Conservation (phyloP, 139 green algal species). For the Diplosphaera chodatii region DNA sequence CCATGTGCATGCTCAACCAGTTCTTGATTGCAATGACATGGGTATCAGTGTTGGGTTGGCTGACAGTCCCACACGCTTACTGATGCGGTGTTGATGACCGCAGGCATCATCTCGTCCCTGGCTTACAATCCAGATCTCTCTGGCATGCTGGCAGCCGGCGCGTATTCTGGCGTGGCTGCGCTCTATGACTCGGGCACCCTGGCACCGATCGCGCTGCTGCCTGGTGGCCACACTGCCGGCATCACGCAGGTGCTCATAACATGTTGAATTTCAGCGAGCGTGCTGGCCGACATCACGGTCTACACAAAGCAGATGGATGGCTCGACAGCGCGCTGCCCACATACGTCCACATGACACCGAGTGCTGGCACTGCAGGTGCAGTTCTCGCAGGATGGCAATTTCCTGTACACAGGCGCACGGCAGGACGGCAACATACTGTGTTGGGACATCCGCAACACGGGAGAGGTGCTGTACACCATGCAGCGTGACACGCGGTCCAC, state of each 20-base stretch:
- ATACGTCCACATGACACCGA: too few species aligned
- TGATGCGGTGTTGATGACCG: too few species aligned
- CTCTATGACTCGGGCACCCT: conserved; percentile 50
- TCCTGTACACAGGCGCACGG: conserved; percentile 77
- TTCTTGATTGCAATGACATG: too few species aligned
- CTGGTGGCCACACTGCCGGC: conserved; percentile 58
- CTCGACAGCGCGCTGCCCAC: too few species aligned
- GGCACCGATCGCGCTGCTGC: conserved; percentile 58
- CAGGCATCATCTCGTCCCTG: conserved; percentile 84
- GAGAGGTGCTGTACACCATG: conserved; percentile 65
- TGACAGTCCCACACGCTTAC: too few species aligned
- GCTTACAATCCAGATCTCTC: conserved; percentile 44
- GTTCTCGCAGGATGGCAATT: conserved; percentile 77
- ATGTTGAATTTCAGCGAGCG: too few species aligned
- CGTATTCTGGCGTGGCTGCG: conserved; percentile 58
- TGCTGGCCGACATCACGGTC: too few species aligned
- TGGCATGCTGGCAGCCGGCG: conserved; percentile 65
- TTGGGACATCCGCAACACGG: conserved; percentile 79
- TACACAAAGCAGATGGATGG: too few species aligned
- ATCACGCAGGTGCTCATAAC: too few species aligned
- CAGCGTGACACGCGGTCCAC: conserved; percentile 45
- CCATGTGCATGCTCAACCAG: too few species aligned
- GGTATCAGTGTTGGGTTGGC: too few species aligned
- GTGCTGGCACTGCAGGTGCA: too few species aligned
- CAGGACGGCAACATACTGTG: conserved; percentile 68